A percentile compares a stretch with the other conserved stretches of the same genome.
phyloP scores from a whole-genome alignment of 805 yeast genomes.

The Komagataella pseudopastoris region DNA sequence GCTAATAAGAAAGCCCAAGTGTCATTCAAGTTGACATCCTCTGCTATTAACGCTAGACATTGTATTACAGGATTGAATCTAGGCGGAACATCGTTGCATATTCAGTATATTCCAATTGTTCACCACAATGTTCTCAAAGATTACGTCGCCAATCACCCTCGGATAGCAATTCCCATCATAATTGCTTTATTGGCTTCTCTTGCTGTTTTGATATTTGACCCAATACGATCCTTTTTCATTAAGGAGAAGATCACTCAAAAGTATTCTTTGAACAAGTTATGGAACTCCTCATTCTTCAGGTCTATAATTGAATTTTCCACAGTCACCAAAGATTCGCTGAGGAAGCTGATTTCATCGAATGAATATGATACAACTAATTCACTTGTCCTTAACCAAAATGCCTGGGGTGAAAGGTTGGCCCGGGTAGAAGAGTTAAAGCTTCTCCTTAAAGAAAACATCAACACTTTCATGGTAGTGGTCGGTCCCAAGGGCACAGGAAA shows the following conservation, averaged over 20 bases:
- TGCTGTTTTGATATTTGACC: constrained; percentile 85
- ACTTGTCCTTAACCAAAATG: constrained; percentile 9
- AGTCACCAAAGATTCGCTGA: constrained; percentile 13
- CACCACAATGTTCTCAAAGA: constrained; percentile 39
- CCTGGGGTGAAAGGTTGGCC: constrained; percentile 62
- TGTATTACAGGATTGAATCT: constrained; percentile 74
- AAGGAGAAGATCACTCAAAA: constrained; percentile 56
- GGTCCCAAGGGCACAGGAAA: constrained; percentile 98
- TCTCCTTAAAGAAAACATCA: constrained; percentile 82
- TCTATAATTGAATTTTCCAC: constrained; percentile 19
- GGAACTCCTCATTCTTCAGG: constrained; percentile 15
- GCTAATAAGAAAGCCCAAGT: constrained; percentile 34
- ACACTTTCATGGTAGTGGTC: constrained; percentile 76
- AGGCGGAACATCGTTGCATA: constrained; percentile 54
- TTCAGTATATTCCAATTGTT: constrained; percentile 52
- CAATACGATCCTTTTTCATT: constrained; percentile 74
- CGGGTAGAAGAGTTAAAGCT: constrained; percentile 54
- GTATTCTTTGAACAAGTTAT: constrained; percentile 34
- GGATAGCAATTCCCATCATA: constrained; percentile 69
- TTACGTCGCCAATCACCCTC: constrained; percentile 60
- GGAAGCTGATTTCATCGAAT: constrained; percentile 8
- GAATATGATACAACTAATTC: constrained; percentile 4
- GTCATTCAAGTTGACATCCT: constrained; percentile 38
- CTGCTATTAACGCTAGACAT: constrained; percentile 79
- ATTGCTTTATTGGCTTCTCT: constrained; percentile 68